Evolutionary conservation across 2,329 filamentous ascomycete genomes (phyloP).

Genomic region (Dactylellina leptospora): DNA sequence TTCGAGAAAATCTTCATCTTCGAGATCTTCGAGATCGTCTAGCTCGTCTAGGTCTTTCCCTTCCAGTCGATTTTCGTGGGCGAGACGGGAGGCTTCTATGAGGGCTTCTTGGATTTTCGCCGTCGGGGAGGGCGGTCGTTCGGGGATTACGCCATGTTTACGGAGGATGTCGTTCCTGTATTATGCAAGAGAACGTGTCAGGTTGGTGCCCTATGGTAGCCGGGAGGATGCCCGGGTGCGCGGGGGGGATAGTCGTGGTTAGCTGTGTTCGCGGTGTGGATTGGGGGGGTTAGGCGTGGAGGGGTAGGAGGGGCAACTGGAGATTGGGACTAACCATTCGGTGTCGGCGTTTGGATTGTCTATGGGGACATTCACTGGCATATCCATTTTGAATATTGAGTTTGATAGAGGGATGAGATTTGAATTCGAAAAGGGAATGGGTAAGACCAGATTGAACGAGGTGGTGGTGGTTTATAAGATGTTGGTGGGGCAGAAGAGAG

Average conservation of each 20-base stretch:
- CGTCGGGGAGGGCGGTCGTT: slow-evolving; percentile 93
- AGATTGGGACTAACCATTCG: slow-evolving; percentile 75
- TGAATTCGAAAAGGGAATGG: too few relatives aligned
- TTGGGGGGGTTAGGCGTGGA: slow-evolving; percentile 39
- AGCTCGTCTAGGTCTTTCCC: slow-evolving; percentile 95
- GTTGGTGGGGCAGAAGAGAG: slow-evolving; percentile 21
- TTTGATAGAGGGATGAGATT: neutral
- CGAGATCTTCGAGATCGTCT: slow-evolving; percentile 90
- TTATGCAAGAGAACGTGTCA: slow-evolving; percentile 43
- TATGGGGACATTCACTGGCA: slow-evolving; percentile 73
- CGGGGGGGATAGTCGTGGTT: slow-evolving; percentile 28
- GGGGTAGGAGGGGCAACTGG: slow-evolving; percentile 29
- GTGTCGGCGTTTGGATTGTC: slow-evolving; percentile 97
- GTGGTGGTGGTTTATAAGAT: neutral
- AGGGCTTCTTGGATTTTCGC: slow-evolving; percentile 96
- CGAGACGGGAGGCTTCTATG: slow-evolving; percentile 79
- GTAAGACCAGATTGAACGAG: neutral
- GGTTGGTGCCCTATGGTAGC: slow-evolving; percentile 18
- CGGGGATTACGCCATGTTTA: slow-evolving; percentile 95
- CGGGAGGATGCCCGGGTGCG: slow-evolving; percentile 37
- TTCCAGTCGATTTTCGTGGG: slow-evolving; percentile 90
- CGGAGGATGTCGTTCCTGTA: slow-evolving; percentile 97
- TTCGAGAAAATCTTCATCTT: slow-evolving; percentile 91
- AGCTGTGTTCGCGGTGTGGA: neutral
- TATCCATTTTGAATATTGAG: slow-evolving; percentile 53